A percentile compares a stretch with the other conserved stretches of the same genome.
Evolutionary conservation across 2,329 filamentous ascomycete genomes (phyloP).

Genomic region (Diaporthe longicolla): DNA sequence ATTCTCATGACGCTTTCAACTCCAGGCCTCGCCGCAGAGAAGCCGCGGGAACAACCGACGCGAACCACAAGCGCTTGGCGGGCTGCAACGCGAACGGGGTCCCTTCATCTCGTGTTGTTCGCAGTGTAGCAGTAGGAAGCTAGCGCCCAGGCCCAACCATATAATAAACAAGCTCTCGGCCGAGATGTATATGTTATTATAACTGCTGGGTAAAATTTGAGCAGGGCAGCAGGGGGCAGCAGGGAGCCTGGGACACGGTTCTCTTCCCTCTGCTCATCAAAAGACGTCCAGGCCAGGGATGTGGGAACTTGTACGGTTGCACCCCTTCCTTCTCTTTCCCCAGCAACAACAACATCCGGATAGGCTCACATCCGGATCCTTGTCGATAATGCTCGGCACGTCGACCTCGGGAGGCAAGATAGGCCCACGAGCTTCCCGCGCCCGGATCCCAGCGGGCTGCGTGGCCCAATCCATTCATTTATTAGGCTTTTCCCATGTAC

Average conservation of each 20-base stretch:
- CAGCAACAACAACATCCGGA: neutral
- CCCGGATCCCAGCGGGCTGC: neutral
- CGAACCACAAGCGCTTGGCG: constrained; percentile 19
- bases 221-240: neutral
- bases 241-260: neutral
- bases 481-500: neutral
- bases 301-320: constrained; percentile 7
- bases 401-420: too few species aligned
- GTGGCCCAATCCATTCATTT: neutral
- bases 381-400: neutral
- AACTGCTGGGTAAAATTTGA: neutral
- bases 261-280: too few species aligned
- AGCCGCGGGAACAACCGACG: constrained; percentile 13
- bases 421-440: neutral
- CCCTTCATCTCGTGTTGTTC: constrained; percentile 22
- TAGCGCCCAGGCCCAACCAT: constrained; percentile 3
- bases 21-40: neutral
- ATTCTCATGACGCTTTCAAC: neutral
- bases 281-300: neutral
- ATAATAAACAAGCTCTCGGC: constrained; percentile 21
- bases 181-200: constrained; percentile 16
- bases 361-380: constrained; percentile 26
- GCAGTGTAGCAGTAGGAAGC: neutral
- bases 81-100: constrained; percentile 8
- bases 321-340: neutral